phyloP scores from a whole-genome alignment of 108 stramenopile genomes.

The Cyclotella atomus region DNA sequence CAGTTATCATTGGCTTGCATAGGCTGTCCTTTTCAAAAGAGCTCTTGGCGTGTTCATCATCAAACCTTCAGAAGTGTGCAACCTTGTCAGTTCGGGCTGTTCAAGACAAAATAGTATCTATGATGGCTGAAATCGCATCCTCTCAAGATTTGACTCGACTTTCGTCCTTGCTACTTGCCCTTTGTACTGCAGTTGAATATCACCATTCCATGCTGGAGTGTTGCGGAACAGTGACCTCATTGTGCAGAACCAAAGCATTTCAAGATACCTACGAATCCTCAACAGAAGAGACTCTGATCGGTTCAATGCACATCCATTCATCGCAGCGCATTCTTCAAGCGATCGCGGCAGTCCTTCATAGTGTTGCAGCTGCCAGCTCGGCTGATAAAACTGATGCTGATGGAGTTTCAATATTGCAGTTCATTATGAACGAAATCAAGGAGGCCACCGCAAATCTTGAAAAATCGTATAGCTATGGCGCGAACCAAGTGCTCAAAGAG shows the following conservation, averaged over 20 bases:
- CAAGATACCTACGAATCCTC: background rate
- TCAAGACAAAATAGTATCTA: slow-evolving; percentile 18
- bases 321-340: slow-evolving; percentile 21
- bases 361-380: too few relatives aligned
- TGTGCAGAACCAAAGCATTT: slow-evolving; percentile 27
- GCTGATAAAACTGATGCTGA: too few relatives aligned
- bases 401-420: slow-evolving; percentile 15
- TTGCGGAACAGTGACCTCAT: background rate
- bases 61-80: slow-evolving; percentile 28
- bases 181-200: background rate
- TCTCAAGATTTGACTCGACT: background rate
- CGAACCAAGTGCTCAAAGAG: slow-evolving; percentile 8
- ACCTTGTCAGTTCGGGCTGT: slow-evolving; percentile 6
- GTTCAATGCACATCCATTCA: slow-evolving; percentile 17
- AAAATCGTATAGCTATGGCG: slow-evolving; percentile 7
- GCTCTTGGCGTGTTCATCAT: slow-evolving; percentile 22
- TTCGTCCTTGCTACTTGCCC: background rate
- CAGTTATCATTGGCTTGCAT: slow-evolving; percentile 50
- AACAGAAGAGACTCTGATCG: slow-evolving; percentile 6
- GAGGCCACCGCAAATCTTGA: slow-evolving; percentile 13
- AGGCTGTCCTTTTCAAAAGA: slow-evolving; percentile 28
- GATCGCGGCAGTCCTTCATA: slow-evolving; percentile 8
- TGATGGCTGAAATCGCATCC: background rate
- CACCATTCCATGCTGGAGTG: background rate
- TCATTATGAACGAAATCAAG: slow-evolving; percentile 22